Percentiles rank a stretch among this genome's conserved stretches.
phyloP scores from a whole-genome alignment of 805 yeast species.

The Saccharomycodes ludwigii region DNA sequence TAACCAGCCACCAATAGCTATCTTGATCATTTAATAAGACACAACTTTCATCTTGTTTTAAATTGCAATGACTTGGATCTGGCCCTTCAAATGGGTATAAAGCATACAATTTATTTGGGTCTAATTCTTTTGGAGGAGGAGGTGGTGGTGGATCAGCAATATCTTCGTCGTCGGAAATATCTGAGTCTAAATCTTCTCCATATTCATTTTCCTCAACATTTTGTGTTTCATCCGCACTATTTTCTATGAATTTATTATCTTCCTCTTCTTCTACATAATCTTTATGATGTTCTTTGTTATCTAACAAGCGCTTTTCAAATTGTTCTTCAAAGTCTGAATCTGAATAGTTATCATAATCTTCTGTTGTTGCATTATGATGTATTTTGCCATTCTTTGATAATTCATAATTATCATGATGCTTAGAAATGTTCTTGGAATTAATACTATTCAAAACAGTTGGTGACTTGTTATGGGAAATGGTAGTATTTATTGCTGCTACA shows the following conservation, averaged over 20 bases:
- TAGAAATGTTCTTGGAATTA: background rate
- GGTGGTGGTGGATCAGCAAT: slow-evolving; percentile 32
- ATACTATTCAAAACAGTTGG: background rate
- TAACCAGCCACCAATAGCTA: slow-evolving; percentile 93
- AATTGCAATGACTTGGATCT: slow-evolving; percentile 81
- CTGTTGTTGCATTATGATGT: slow-evolving; percentile 5
- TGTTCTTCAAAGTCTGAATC: slow-evolving; percentile 26
- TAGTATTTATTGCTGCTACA: background rate
- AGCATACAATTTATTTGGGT: slow-evolving; percentile 77
- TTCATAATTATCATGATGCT: background rate
- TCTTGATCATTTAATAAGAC: slow-evolving; percentile 76
- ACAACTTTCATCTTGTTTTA: slow-evolving; percentile 73
- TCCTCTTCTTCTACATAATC: background rate
- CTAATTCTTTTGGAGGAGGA: slow-evolving; percentile 66
- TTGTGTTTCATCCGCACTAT: slow-evolving; percentile 10
- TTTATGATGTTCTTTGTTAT: slow-evolving; percentile 2
- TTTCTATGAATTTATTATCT: no score
- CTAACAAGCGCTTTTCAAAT: slow-evolving; percentile 19
- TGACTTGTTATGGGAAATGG: background rate
- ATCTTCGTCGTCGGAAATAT: slow-evolving; percentile 25
- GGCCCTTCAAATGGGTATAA: slow-evolving; percentile 82
- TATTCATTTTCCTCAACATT: slow-evolving; percentile 11
- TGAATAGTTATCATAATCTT: slow-evolving; percentile 17
- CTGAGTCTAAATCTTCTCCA: slow-evolving; percentile 13
- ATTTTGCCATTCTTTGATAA: background rate